phyloP scores from a whole-genome alignment of 2,329 filamentous ascomycete species.

The Bipolaris zeicola region DNA sequence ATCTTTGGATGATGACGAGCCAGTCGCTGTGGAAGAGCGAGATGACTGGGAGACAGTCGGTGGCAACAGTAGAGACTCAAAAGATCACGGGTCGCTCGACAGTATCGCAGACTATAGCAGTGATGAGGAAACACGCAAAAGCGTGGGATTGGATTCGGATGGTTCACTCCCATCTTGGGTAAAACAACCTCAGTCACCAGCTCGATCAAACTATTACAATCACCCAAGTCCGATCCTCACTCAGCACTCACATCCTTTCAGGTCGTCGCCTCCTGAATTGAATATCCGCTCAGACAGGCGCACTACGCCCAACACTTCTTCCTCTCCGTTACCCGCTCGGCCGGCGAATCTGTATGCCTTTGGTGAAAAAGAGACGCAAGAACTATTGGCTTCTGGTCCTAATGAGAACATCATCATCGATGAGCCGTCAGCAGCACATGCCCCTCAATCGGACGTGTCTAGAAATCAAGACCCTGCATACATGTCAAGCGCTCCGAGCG shows the following conservation, averaged over 20 bases:
- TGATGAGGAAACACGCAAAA: conserved; percentile 30
- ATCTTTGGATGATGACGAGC: conserved; percentile 1
- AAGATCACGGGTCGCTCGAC: conserved; percentile 25
- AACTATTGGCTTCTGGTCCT: conserved; percentile 43
- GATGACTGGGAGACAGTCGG: conserved; percentile 47
- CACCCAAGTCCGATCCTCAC: conserved; percentile 32
- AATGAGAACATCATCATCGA: conserved; percentile 44
- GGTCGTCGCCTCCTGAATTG: conserved; percentile 37
- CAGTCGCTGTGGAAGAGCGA: conserved; percentile 22
- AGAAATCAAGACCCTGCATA: background rate
- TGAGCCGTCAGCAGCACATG: conserved; percentile 13
- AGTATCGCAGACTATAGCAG: conserved; percentile 46
- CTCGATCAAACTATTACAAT: conserved; percentile 30
- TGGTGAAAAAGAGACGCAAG: conserved; percentile 42
- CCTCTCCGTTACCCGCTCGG: conserved; percentile 17
- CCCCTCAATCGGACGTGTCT: background rate
- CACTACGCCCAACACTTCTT: conserved; percentile 13
- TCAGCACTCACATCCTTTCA: conserved; percentile 36
- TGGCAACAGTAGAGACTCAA: conserved; percentile 21
- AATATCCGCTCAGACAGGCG: conserved; percentile 10
- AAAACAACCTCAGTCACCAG: conserved; percentile 15
- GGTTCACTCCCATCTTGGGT: conserved; percentile 19
- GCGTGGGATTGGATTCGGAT: conserved; percentile 20
- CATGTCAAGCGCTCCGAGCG: conserved; percentile 10
- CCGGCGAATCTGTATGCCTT: conserved; percentile 32